phyloP scores from a whole-genome alignment of 2,329 filamentous ascomycete species.

The Fusarium pseudocircinatum region DNA sequence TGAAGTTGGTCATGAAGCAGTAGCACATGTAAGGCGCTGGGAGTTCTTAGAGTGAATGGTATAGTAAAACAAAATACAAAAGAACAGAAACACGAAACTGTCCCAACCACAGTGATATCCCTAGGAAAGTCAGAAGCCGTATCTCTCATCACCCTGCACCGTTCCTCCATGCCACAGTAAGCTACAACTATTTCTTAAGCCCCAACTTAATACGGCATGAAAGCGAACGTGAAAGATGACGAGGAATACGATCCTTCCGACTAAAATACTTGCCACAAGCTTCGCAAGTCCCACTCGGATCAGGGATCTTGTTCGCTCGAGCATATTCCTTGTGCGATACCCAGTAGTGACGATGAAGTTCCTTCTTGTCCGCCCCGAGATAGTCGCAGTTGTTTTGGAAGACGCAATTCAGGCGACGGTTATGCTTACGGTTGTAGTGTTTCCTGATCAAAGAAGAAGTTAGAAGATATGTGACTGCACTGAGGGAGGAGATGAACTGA shows the following conservation, averaged over 20 bases:
- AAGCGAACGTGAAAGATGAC: conserved; percentile 12
- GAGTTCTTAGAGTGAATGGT: not conserved
- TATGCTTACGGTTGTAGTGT: conserved; percentile 10
- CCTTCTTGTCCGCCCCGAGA: not conserved
- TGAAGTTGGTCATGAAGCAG: not conserved
- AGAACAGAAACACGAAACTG: not conserved
- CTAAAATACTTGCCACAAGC: not conserved
- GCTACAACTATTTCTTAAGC: not conserved
- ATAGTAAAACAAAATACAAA: not conserved
- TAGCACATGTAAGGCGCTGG: not conserved
- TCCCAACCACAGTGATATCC: not conserved
- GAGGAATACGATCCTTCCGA: conserved; percentile 15
- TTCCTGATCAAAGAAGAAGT: not conserved
- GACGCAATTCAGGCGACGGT: conserved; percentile 1
- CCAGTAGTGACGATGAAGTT: conserved; percentile 25
- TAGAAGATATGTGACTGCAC: not conserved
- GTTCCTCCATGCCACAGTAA: not conserved
- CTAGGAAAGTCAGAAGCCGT: not conserved
- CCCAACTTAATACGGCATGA: conserved; percentile 23
- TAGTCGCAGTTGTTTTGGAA: not conserved
- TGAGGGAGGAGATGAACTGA: not conserved
- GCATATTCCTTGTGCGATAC: conserved; percentile 9
- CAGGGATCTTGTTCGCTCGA: not conserved
- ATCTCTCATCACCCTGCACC: not conserved
- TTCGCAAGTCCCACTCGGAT: not conserved